Evolutionary conservation across 768 basidiomycete genomes (phyloP).

Genomic region (Boletus reticuloceps): DNA sequence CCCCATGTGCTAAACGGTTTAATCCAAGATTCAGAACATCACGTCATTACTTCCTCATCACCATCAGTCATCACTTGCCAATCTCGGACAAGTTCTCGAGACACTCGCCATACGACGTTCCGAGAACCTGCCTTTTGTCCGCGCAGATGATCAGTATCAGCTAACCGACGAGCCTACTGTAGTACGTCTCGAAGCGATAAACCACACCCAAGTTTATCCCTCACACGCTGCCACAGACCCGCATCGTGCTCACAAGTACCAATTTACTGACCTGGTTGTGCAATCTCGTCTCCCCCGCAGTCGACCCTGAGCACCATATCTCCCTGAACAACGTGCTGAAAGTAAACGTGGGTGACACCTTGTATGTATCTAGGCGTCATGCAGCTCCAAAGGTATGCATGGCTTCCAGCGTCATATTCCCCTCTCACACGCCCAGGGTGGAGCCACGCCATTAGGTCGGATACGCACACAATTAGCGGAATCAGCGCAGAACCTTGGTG

Average conservation of each 20-base stretch:
- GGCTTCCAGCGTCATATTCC: constrained; percentile 1
- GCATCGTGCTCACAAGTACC: constrained; percentile 44
- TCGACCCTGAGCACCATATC: constrained; percentile 26
- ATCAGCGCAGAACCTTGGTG: constrained; percentile 62
- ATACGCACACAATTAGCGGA: constrained; percentile 66
- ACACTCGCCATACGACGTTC: constrained; percentile 32
- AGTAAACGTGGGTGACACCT: constrained; percentile 48
- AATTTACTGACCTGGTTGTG: constrained; percentile 49
- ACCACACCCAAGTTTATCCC: neutral
- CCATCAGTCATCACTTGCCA: constrained; percentile 21
- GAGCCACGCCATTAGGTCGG: constrained; percentile 79
- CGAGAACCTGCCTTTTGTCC: constrained; percentile 26
- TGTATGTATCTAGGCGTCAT: constrained; percentile 57
- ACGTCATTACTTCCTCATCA: constrained; percentile 29
- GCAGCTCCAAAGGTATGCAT: constrained; percentile 50
- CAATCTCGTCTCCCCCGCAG: constrained; percentile 24
- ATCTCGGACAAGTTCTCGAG: constrained; percentile 31
- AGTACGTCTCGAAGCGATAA: constrained; percentile 17
- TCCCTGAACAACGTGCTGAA: constrained; percentile 41
- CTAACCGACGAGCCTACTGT: constrained; percentile 22
- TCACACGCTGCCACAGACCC: constrained; percentile 40
- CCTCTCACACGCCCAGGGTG: constrained; percentile 57
- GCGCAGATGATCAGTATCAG: constrained; percentile 20
- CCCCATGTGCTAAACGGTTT: constrained; percentile 8
- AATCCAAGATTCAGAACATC: constrained; percentile 34